phyloP scores from a whole-genome alignment of 2,329 filamentous ascomycete genomes.

The Cercospora nicotianae region DNA sequence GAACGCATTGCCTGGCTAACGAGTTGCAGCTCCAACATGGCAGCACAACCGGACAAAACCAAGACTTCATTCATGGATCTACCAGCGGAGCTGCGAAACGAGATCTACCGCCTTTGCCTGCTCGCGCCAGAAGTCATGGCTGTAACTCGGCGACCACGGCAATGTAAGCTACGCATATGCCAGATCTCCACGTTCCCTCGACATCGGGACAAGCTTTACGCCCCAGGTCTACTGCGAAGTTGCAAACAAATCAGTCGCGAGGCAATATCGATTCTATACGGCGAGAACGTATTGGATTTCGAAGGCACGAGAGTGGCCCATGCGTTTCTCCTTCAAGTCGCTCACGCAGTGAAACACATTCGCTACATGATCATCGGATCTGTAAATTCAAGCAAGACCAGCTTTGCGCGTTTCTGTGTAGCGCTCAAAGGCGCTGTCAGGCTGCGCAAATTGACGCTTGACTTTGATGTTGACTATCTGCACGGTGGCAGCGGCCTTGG shows the following conservation, averaged over 20 bases:
- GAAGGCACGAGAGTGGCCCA: background rate
- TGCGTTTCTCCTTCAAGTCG: background rate
- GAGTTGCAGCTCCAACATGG: background rate
- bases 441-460: background rate
- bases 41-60: background rate
- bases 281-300: background rate
- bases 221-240: background rate
- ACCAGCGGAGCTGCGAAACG: background rate
- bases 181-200: too few relatives aligned
- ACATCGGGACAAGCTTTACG: too few relatives aligned
- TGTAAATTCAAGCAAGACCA: background rate
- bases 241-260: background rate
- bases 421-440: background rate
- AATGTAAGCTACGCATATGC: too few relatives aligned
- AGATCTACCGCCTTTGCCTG: conserved; percentile 1
- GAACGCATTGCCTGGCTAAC: background rate
- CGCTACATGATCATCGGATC: background rate
- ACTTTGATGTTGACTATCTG: too few relatives aligned
- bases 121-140: background rate
- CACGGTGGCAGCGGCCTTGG: background rate
- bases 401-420: background rate
- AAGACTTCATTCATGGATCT: background rate
- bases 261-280: background rate
- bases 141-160: too few relatives aligned
- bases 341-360: background rate